Conservation (phyloP, 306 rosid genomes). For the Trifolium subterraneum region DNA sequence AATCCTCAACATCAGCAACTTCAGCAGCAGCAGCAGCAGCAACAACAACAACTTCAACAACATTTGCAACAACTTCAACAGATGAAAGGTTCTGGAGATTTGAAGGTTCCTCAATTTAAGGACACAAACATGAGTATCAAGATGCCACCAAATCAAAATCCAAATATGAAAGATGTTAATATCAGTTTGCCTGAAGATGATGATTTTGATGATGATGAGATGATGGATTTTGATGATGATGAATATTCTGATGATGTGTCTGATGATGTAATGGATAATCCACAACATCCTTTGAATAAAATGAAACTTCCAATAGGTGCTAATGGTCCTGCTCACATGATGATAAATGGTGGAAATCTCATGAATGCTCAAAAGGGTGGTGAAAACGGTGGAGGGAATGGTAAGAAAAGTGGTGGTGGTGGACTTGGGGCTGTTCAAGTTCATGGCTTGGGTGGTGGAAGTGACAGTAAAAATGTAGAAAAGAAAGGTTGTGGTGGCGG, state of each 20-base stretch:
- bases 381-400: neutral
- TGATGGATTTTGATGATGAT: slow-evolving; percentile 45
- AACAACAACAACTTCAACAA: slow-evolving; percentile 31
- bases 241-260: slow-evolving; percentile 46
- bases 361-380: slow-evolving; percentile 60
- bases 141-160: slow-evolving; percentile 38
- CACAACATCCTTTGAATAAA: slow-evolving; percentile 43
- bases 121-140: slow-evolving; percentile 61
- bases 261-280: slow-evolving; percentile 61
- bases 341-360: slow-evolving; percentile 54
- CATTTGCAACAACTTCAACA: slow-evolving; percentile 70
- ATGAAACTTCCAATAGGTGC: slow-evolving; percentile 52
- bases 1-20: slow-evolving; percentile 45
- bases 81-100: slow-evolving; percentile 76
- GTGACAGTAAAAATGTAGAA: slow-evolving; percentile 28
- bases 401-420: slow-evolving; percentile 26
- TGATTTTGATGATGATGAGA: slow-evolving; percentile 59
- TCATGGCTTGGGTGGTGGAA: slow-evolving; percentile 1
- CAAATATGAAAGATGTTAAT: slow-evolving; percentile 60
- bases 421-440: slow-evolving; percentile 37
- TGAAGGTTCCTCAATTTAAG: slow-evolving; percentile 71
- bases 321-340: slow-evolving; percentile 38
- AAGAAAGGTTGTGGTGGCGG: slow-evolving; percentile 36
- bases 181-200: slow-evolving; percentile 57
- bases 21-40: slow-evolving; percentile 44